phyloP scores from a whole-genome alignment of 2,329 filamentous ascomycete species.

The Arthrobotrys musiformis region DNA sequence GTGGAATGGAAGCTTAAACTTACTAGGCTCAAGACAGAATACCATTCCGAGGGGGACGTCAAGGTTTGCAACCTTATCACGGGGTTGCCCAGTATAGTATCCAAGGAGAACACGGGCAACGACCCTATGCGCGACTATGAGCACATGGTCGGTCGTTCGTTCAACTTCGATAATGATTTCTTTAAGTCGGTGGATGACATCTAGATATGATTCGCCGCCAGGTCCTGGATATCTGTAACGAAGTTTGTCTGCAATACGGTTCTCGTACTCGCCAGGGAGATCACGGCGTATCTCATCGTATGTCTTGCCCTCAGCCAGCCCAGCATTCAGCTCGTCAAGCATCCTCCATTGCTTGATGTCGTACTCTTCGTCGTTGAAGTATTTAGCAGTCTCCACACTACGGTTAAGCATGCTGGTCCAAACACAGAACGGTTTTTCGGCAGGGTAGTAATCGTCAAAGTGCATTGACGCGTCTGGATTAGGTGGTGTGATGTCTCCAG shows the following conservation, averaged over 20 bases:
- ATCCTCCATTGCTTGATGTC: constrained; percentile 98
- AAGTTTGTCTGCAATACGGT: constrained; percentile 85
- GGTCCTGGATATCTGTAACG: constrained; percentile 96
- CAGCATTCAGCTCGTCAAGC: constrained; percentile 95
- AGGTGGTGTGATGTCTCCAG: constrained; percentile 91
- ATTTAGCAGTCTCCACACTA: constrained; percentile 85
- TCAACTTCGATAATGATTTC: constrained; percentile 97
- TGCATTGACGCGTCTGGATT: constrained; percentile 70
- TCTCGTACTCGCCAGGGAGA: constrained; percentile 81
- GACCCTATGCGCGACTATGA: constrained; percentile 91
- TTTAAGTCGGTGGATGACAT: constrained; percentile 93
- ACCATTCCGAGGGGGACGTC: constrained; percentile 93
- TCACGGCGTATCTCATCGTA: constrained; percentile 87
- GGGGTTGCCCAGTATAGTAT: constrained; percentile 92
- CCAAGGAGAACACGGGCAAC: constrained; percentile 92
- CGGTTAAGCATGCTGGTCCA: constrained; percentile 98
- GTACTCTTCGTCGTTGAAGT: constrained; percentile 94
- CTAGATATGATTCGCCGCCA: constrained; percentile 94
- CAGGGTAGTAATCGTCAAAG: constrained; percentile 67
- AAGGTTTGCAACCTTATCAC: constrained; percentile 91
- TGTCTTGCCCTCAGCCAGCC: constrained; percentile 92
- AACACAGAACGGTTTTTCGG: constrained; percentile 92
- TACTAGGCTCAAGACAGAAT: constrained; percentile 85
- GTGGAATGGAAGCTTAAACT: constrained; percentile 48
- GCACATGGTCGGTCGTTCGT: constrained; percentile 92